Conservation (phyloP, 2,329 filamentous ascomycete genomes). For the Passalora sequoiae region DNA sequence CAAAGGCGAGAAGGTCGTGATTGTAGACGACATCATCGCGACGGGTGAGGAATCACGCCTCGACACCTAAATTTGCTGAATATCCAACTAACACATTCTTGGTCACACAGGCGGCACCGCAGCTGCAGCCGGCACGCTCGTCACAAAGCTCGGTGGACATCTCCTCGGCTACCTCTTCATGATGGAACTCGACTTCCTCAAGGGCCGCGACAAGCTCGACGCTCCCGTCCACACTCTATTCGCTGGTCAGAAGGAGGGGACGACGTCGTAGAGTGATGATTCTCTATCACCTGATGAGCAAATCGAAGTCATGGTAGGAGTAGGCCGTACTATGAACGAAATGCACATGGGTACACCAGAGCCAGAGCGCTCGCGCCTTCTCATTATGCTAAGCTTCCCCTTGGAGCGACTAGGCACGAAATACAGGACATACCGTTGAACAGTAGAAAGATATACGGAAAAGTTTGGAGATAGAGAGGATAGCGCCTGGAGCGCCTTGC, state of each 20-base stretch:
- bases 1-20: conserved; percentile 79
- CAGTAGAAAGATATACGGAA: not conserved
- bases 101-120: conserved; percentile 74
- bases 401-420: not conserved
- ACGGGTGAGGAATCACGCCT: conserved; percentile 63
- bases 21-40: conserved; percentile 97
- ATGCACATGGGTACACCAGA: no score
- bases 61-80: not conserved
- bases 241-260: conserved; percentile 52
- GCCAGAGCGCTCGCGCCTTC: no score
- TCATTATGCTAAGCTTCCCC: no score
- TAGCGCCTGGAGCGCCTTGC: not conserved
- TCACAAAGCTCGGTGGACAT: conserved; percentile 78
- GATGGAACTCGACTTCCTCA: conserved; percentile 88
- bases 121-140: conserved; percentile 77
- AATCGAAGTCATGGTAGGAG: no score
- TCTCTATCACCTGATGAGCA: no score
- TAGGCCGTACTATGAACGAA: no score
- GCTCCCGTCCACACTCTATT: conserved; percentile 80
- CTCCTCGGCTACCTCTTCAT: conserved; percentile 90
- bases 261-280: conserved; percentile 1
- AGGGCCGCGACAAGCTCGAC: conserved; percentile 83
- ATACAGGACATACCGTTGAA: not conserved
- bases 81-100: conserved; percentile 4
- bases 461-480: not conserved